Base-by-base conservation (phyloP, 495 filamentous ascomycete genomes). In the Tuber aestivum region DNA sequence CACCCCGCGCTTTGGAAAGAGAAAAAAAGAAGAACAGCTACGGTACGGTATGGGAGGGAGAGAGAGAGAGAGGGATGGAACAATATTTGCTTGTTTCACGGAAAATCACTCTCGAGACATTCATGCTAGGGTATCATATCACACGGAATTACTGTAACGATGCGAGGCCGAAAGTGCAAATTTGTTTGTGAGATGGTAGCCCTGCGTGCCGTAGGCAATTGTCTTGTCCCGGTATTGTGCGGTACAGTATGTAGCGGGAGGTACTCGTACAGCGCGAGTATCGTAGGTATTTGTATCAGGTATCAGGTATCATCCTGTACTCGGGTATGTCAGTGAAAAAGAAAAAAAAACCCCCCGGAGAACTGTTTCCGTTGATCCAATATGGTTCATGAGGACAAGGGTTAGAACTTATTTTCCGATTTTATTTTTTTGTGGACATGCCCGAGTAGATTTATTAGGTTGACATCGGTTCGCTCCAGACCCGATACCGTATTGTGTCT, bases 61-160 rank as follows among this genome's bases (percentile, higher is more conserved):
- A 7, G 27, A 10, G 56, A 27, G 23, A 56, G 50, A n/a, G 23
- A 21, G 50, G 50, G 27, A 32, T 27, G 50, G 50, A 65, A 65
- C 56, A 35, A 32, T 65, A 65, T 65, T 65, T 65, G 56, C 56
- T 65, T 65, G 56, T 65, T 65, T 65, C 56, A 65, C 27, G 56
- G 56, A 65, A 65, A 65, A 65, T 65, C 56, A 65, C 56, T 61
- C 50, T 32, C 16, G 14, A 61, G 50, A 61, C 50, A 61, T 32
- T 61, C 10, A 14, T 32, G 27, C 32, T 5, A 35, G 35, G 56
- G 20, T 35, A 35, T 35, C 56, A 32, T 35, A 9, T 12, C 23
- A n/a, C 10, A n/a, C n/a, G 27, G 3, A 32, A 32, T 27, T 14
- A n/a, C n/a, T n/a, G n/a, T n/a, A 18, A 18, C 14, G 27, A 61